Base-by-base conservation (phyloP, 495 filamentous ascomycete species). In the Podospora australis region DNA sequence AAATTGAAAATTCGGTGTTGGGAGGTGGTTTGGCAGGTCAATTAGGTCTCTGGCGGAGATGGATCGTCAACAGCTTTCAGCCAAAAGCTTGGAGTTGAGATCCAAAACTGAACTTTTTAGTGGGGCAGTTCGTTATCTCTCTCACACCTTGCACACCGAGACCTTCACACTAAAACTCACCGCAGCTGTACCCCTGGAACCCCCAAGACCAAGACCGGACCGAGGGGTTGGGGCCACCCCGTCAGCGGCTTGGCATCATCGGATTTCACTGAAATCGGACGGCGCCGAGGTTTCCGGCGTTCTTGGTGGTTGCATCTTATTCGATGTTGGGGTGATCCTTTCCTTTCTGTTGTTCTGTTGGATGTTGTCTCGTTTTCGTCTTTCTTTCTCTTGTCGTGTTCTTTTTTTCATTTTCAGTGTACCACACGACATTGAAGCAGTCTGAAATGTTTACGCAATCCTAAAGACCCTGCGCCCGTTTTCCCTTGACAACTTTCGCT, bases 81-180 rank as follows among this genome's bases (percentile, higher is more conserved):
- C n/a, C n/a, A n/a, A n/a, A n/a, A n/a, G n/a, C n/a, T n/a, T n/a
- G n/a, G n/a, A n/a, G n/a, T 45, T 41, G 20, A 8, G 46, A 47
- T 25, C 23, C 43, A 46, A 47, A 47, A 50, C 53, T 53, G 58
- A 58, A 66, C 59, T 64, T 66, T 66, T 62, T 61, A 56, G 56
- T 62, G 59, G 55, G 49, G 53, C 34, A n/a, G n/a, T n/a, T n/a
- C n/a, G n/a, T n/a, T n/a, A n/a, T n/a, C n/a, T 36, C 3, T 2
- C 30, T 34, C 2, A 2, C 9, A 13, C 30, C 30, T 14, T 14
- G 30, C 30, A 13, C 9, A 34, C 30, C 30, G 30, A 34, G 30
- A 5, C 30, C 17, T 16, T 35, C 13, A 29, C 6, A 29, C 6
- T 6, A 29, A 29, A 29, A 21, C 14, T 50, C 53, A 57, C 54